A percentile compares a stretch with the other conserved stretches of the same genome.
Conservation (phyloP, 345 rosid species). For the Corchorus olitorius region DNA sequence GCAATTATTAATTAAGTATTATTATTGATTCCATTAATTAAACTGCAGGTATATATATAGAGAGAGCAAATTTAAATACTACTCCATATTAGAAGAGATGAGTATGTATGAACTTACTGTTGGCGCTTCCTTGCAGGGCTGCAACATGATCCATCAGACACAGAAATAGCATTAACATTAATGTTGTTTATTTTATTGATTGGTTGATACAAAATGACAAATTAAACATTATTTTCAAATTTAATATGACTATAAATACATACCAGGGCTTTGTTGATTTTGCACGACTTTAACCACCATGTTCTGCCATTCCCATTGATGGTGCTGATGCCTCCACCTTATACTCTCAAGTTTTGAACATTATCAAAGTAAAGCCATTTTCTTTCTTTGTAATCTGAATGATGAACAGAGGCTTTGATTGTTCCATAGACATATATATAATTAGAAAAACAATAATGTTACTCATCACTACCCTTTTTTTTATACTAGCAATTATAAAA, state of each 20-base stretch:
- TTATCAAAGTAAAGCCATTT: conserved; percentile 63
- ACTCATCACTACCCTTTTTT: no score
- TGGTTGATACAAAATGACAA: no score
- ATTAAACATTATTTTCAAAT: neutral
- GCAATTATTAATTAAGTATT: no score
- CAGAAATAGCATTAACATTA: no score
- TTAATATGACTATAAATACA: neutral
- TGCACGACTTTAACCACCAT: conserved; percentile 95
- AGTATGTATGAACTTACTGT: conserved; percentile 52
- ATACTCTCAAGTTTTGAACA: conserved; percentile 58
- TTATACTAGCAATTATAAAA: no score
- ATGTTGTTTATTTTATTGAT: no score
- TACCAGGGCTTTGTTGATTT: conserved; percentile 70
- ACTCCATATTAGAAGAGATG: no score
- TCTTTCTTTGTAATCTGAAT: conserved; percentile 49
- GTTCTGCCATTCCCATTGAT: conserved; percentile 77
- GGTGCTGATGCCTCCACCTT: conserved; percentile 85
- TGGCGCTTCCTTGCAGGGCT: conserved; percentile 87
- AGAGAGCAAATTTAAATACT: no score
- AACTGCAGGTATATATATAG: no score
- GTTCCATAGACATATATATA: conserved; percentile 72
- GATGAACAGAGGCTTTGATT: conserved; percentile 54
- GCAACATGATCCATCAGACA: conserved; percentile 26
- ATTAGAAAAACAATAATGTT: neutral
- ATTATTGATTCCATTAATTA: no score